Base-by-base conservation (phyloP, 495 filamentous ascomycete genomes). In the Penicillium simplicissimum region DNA sequence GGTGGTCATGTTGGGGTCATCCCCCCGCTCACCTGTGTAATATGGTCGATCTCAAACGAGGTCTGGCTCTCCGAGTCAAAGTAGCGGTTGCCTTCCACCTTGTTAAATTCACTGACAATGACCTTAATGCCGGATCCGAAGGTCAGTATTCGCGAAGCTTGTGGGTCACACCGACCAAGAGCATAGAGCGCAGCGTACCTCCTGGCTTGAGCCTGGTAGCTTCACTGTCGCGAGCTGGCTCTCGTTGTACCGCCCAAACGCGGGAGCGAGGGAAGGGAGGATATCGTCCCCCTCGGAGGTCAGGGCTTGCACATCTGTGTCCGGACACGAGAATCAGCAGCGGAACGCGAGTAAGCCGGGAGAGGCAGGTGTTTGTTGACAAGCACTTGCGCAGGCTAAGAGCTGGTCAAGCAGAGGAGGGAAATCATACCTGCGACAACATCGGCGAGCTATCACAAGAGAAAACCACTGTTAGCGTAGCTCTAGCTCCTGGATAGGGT, bases 241-340 rank as follows among this genome's bases (percentile, higher is more conserved):
- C 74, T 97, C 93, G 69, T 96, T 98, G 84, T 99, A 97, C 74
- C 88, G 90, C 76, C 93, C 83, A 76, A 97, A 95, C 0, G 95
- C 93, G 3, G 92, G 91, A 5, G 77, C 81, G 11, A 97, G 87
- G 40, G 89, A 86, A 55, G 83, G 73, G 31, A 93, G 75, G 42
- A 94, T 75, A 51, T 82, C 79, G 10, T 87, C 85, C 28, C 85
- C 87, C 66, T 93, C 87, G 71, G 82, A 77, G 17, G 90, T 93
- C 40, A 99, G 81, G 52, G 85, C 76, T 73, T 97, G 96, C 80
- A 99, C 91, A 70, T 96, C 95, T 98, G 69, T 40, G 57, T 23
- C 55, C 13, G 25, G 63, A 33, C 48, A 62, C 48, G 47, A 21
- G 19, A 49, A 52, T 70, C 61, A 72, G 71, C 31, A 68, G 58